Base-by-base conservation (phyloP, 208 protist species). In the Leishmania martiniquensis region DNA sequence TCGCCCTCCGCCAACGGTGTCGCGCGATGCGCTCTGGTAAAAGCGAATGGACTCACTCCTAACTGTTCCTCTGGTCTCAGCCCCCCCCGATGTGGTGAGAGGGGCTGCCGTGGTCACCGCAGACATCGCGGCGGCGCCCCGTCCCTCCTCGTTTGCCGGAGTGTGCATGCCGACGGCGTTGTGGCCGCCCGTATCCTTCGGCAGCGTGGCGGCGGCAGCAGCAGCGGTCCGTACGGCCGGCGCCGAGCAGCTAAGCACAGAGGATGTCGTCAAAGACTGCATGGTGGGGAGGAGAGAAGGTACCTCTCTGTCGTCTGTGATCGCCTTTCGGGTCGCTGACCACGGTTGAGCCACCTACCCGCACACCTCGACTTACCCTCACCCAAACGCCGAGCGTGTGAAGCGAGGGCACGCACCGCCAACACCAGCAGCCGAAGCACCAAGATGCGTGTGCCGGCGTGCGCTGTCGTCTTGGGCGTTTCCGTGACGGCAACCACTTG, bases 211-310 rank as follows among this genome's bases (percentile, higher is more conserved):
- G 9, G 39, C 5, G 63, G 39, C 20, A 68, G 25, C 2, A 9
- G 63, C 0, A 68, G 25, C 2, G 22, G 63, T 0, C 34, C 9
- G 20, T 39, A 12, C 20, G 20, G 39, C 37, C 22, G 63, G 47
- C 63, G 9, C 39, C 37, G 63, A n/a, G 34, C 39, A 39, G 63
- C 63, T 22, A 39, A 29, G 9, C 63, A 13, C 20, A 7, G 20
- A 7, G 39, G 37, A 47, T 17, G 49, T 47, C 20, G 49, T 39
- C 59, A 59, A 63, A 66, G 75, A 72, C 68, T 67, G 17, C 51
- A 51, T 34, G 39, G n/a, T n/a, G n/a, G n/a, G 59, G 29, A 67
- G 10, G 59, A 55, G 17, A 37, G 42, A 29, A 22, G 44, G 34
- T 37, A 34, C 55, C n/a, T 29, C 55, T 29, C 20, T 25, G 20